Conservation (phyloP, 306 rosid species). For the Pyrus pyrifolia region DNA sequence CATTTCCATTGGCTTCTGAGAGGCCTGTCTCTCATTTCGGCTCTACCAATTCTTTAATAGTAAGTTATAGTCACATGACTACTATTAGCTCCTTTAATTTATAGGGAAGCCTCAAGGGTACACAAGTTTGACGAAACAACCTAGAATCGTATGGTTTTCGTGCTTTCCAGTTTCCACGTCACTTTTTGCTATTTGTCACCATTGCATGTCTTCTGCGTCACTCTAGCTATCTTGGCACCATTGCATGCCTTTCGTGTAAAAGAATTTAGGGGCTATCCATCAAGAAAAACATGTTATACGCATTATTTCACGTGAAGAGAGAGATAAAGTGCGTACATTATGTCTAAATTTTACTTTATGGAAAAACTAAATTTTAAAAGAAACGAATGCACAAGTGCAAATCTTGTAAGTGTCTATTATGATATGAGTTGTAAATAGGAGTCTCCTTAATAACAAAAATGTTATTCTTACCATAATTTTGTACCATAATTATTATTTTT, state of each 20-base stretch:
- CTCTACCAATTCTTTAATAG: neutral
- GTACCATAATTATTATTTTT: too few species aligned
- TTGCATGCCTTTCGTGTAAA: neutral
- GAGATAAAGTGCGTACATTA: too few species aligned
- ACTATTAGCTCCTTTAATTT: neutral
- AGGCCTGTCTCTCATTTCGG: conserved; percentile 14
- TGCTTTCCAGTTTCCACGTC: neutral
- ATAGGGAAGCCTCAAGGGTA: neutral
- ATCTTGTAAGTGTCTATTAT: too few species aligned
- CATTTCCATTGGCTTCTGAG: conserved; percentile 17
- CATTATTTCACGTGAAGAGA: neutral
- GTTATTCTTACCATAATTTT: too few species aligned
- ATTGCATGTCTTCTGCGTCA: neutral
- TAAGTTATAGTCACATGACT: neutral
- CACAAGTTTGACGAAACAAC: neutral
- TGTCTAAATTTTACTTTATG: neutral
- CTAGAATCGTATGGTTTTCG: neutral
- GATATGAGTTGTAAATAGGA: too few species aligned
- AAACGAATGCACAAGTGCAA: too few species aligned
- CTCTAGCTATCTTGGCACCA: neutral
- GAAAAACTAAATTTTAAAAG: neutral
- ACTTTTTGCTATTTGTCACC: too few species aligned
- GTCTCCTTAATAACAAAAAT: too few species aligned
- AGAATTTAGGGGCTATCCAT: neutral
- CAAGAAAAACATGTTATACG: neutral